Evolutionary conservation across 768 basidiomycete genomes (phyloP).

Genomic region (Leucocoprinus sp.): DNA sequence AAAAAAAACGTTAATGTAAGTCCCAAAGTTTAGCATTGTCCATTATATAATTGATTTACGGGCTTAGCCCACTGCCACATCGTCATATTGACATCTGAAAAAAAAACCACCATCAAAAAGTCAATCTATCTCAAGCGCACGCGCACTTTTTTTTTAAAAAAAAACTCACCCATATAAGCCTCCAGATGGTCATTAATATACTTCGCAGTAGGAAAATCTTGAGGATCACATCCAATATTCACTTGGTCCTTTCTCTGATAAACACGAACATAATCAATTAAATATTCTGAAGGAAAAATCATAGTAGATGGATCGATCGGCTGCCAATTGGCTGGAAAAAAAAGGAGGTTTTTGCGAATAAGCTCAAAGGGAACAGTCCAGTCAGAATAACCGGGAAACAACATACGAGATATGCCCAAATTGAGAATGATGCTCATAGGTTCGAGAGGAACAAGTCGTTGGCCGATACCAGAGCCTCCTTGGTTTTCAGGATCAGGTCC

Average conservation of each 20-base stretch:
- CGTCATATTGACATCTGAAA: too few species aligned
- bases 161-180: constrained; percentile 50
- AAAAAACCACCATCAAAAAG: constrained; percentile 1
- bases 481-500: constrained; percentile 26
- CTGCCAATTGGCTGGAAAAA: constrained; percentile 54
- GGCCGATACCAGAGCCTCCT: constrained; percentile 41
- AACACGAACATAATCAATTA: constrained; percentile 74
- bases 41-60: too few species aligned
- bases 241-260: constrained; percentile 55
- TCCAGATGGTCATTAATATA: constrained; percentile 50
- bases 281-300: constrained; percentile 62
- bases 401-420: constrained; percentile 51
- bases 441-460: constrained; percentile 52
- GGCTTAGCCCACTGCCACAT: too few species aligned
- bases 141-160: too few species aligned
- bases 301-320: constrained; percentile 43
- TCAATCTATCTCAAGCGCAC: background rate
- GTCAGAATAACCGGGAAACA: constrained; percentile 3
- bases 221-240: constrained; percentile 64
- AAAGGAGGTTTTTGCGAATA: too few species aligned
- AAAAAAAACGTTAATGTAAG: too few species aligned
- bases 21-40: too few species aligned
- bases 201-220: constrained; percentile 53
- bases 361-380: background rate
- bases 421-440: constrained; percentile 56